Evolutionary conservation across 1,284 basidiomycete species (phyloP).

Genomic region (Melampsora larici-populina): DNA sequence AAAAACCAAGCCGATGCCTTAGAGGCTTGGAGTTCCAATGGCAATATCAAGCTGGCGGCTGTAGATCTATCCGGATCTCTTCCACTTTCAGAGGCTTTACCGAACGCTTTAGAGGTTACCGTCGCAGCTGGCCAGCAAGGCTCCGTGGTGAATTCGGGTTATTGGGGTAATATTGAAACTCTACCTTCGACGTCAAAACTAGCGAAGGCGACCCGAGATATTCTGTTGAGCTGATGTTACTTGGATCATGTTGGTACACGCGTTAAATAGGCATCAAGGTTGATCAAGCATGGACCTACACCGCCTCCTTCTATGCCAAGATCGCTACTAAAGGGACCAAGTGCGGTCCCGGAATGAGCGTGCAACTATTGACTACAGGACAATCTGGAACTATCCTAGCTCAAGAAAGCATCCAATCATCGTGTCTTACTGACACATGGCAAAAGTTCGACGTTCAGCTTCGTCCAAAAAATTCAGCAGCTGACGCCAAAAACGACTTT

Average conservation of each 20-base stretch:
- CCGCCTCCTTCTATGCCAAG: background rate
- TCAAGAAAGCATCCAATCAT: background rate
- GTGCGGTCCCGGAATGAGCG: background rate
- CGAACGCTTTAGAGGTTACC: constrained; percentile 2
- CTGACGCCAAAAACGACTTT: background rate
- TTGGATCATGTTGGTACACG: background rate
- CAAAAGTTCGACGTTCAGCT: constrained; percentile 1
- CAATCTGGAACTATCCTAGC: background rate
- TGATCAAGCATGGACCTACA: background rate
- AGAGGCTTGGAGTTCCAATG: background rate
- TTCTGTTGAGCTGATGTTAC: background rate
- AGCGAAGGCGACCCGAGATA: background rate
- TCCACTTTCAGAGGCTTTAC: background rate
- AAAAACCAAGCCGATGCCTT: background rate
- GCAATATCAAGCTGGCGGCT: background rate
- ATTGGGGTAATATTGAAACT: background rate
- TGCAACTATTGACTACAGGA: background rate
- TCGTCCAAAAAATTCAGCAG: background rate
- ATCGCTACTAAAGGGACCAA: background rate
- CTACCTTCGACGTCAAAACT: background rate
- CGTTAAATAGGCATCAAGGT: background rate
- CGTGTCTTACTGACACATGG: background rate
- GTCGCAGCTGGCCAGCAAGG: background rate
- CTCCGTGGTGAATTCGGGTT: background rate
- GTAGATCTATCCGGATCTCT: background rate